A percentile compares a stretch with the other conserved stretches of the same genome.
Evolutionary conservation across 176 grass and related monocot genomes (phyloP).

Genomic region (Cenchrus americanus): DNA sequence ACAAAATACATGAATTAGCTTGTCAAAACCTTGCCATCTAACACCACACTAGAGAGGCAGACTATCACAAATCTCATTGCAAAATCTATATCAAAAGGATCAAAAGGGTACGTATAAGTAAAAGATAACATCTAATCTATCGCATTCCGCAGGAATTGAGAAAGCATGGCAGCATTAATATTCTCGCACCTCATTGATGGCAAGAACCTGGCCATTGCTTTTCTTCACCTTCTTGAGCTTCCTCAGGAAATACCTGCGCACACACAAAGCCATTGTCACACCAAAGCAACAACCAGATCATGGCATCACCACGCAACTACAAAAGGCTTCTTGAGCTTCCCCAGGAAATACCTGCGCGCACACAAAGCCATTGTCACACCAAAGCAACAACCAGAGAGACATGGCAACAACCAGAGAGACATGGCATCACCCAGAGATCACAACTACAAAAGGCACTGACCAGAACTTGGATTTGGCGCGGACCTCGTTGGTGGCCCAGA

Average conservation of each 20-base stretch:
- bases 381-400: background rate
- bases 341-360: too few relatives aligned
- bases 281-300: background rate
- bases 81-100: background rate
- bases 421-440: background rate
- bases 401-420: background rate
- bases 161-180: background rate
- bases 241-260: constrained; percentile 84
- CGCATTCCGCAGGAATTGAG: background rate
- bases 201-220: constrained; percentile 86
- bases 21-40: background rate
- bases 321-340: background rate
- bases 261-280: background rate
- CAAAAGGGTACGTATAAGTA: background rate
- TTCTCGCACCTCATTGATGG: constrained; percentile 74
- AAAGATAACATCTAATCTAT: background rate
- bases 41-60: background rate
- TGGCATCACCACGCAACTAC: background rate
- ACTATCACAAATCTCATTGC: background rate
- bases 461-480: constrained; percentile 95
- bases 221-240: constrained; percentile 99
- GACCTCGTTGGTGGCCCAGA: constrained; percentile 95
- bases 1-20: background rate
- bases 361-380: background rate
- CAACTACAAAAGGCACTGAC: constrained; percentile 31